phyloP scores from a whole-genome alignment of 2,329 filamentous ascomycete species.

The Botryotinia globosa region DNA sequence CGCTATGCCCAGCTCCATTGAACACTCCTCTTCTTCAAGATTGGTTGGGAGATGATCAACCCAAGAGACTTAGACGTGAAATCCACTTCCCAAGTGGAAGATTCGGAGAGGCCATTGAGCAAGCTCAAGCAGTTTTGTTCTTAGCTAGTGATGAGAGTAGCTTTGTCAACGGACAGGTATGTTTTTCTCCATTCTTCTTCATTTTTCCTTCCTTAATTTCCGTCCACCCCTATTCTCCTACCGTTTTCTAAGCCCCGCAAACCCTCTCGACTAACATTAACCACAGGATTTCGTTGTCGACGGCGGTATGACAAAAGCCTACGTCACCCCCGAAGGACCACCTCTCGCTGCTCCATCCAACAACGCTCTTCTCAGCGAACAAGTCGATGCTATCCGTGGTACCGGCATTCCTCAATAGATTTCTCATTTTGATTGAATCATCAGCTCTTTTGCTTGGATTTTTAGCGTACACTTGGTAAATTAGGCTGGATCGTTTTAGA shows the following conservation, averaged over 20 bases:
- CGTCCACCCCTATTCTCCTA: not conserved
- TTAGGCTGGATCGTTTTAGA: not conserved
- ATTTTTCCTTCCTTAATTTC: no score
- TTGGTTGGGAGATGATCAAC: slow-evolving; percentile 69
- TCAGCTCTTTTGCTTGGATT: not conserved
- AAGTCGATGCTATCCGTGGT: slow-evolving; percentile 38
- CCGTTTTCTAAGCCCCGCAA: not conserved
- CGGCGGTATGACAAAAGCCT: slow-evolving; percentile 92
- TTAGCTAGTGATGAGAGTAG: slow-evolving; percentile 71
- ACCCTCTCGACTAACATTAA: not conserved
- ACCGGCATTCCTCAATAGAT: slow-evolving; percentile 21
- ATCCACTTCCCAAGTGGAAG: slow-evolving; percentile 73
- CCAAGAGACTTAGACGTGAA: slow-evolving; percentile 68
- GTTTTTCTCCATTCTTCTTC: no score
- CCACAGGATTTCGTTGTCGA: slow-evolving; percentile 84
- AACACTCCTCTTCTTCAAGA: slow-evolving; percentile 75
- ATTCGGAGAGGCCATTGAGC: slow-evolving; percentile 75
- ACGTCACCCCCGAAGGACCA: slow-evolving; percentile 66
- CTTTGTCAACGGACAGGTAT: slow-evolving; percentile 67
- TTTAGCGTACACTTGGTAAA: not conserved
- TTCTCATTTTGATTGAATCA: not conserved
- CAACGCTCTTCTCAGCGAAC: slow-evolving; percentile 37
- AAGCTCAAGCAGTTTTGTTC: slow-evolving; percentile 72
- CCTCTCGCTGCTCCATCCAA: slow-evolving; percentile 52
- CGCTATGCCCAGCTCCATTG: slow-evolving; percentile 69